Percentiles rank a stretch among this genome's conserved stretches.
Conservation (phyloP, 305 asterid genomes). For the Salvia sclarea region DNA sequence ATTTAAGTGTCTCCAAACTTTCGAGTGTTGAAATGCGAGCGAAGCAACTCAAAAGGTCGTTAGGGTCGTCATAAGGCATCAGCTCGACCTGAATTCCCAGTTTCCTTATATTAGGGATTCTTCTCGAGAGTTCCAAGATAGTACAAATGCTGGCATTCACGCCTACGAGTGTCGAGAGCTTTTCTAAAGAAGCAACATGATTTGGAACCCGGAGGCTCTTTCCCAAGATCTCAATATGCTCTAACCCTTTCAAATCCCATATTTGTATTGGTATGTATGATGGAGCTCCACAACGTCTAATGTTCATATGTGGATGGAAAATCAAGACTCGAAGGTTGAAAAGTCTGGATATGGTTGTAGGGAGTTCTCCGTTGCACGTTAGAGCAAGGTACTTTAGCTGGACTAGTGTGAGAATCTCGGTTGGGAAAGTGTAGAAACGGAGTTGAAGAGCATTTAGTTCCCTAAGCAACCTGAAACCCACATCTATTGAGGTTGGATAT, state of each 20-base stretch:
- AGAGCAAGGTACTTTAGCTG: conserved; percentile 18
- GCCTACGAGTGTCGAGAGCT: conserved; percentile 1
- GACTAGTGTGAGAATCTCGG: background rate
- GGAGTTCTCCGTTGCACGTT: conserved; percentile 3
- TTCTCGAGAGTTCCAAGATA: background rate
- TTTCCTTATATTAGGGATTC: background rate
- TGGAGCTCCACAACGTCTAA: background rate
- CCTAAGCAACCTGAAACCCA: conserved; percentile 4
- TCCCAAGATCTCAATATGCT: conserved; percentile 15
- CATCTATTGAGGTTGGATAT: background rate
- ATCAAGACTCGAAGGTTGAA: conserved; percentile 6
- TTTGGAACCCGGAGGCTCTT: background rate
- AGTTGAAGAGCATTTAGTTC: conserved; percentile 9
- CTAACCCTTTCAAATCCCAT: conserved; percentile 22
- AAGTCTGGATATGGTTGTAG: conserved; percentile 22
- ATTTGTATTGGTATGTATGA: background rate
- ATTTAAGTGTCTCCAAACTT: background rate
- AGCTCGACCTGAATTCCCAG: background rate
- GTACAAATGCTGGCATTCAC: background rate
- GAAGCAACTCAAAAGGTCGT: background rate
- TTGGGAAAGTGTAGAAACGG: conserved; percentile 23
- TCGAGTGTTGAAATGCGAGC: background rate
- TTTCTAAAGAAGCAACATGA: background rate
- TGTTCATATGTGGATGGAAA: background rate
- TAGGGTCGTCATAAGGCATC: background rate